Evolutionary conservation across 2,329 filamentous ascomycete genomes (phyloP), one percentile per base, ranked within the genome.

Genomic region (Escovopsis sp.): DNA sequence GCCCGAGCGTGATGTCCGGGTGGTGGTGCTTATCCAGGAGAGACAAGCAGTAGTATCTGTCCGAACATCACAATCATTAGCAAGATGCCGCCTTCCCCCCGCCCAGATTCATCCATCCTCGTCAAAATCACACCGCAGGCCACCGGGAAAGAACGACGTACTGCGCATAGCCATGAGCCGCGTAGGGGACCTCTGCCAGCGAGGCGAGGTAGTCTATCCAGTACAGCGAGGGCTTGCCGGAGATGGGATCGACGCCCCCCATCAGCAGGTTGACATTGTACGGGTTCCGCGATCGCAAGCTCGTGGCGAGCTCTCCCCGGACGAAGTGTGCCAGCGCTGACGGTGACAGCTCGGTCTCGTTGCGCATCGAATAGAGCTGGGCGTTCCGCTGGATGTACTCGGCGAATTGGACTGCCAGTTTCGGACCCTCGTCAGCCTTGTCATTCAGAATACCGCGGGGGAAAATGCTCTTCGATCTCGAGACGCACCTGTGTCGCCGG

Each of bases 351-450:
- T 95, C 86, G 58, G 83, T 83, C 64, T 87, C 84, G 63, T 96
- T 96, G 59, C 93, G 86, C 88, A 96, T 98, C 52, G 84, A 87
- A 70, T 98, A 98, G 59, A 98, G 82, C 67, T 94, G 86, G 49
- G 91, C 81, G 65, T 98, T 98, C 61, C 89, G 88, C 76, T 96
- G 88, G 63, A 98, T 93, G 69, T 89, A 98, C 69, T 98, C 91
- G 62, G 93, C 85, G 63, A 98, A 98, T 80, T 98, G 89, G 48
- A 96, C 88, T 94, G 59, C 31, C n/a, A 11, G 20, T 20, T 20
- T 20, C 20, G 20, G 5, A 20, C 20, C 31, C 25, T 32, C 16
- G 49, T 60, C 40, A 60, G 51, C 47, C 43, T 43, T 43, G 39
- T 39, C 40, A 42, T 24, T 33, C 12, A 15, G 31, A 4, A 20